Percentiles rank a stretch among this genome's conserved stretches.
Evolutionary conservation across 2,329 filamentous ascomycete genomes (phyloP).

Genomic region (Nigrospora osmanthi): DNA sequence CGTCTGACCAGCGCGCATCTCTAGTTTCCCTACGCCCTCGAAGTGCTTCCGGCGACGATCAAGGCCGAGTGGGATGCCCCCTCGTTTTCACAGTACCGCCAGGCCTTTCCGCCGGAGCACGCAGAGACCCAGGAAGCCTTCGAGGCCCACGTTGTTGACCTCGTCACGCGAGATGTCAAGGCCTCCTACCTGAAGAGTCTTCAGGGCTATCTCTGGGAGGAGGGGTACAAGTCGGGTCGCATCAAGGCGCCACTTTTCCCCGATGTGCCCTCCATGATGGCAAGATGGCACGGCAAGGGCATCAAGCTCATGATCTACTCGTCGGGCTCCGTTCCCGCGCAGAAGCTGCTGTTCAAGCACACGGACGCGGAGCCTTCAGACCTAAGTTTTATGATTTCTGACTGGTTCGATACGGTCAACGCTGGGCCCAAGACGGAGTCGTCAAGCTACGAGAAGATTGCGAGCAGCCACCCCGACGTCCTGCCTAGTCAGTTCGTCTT

Average conservation of each 20-base stretch:
- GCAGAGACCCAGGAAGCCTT: slow-evolving; percentile 51
- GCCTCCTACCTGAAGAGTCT: slow-evolving; percentile 70
- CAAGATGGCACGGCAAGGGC: slow-evolving; percentile 46
- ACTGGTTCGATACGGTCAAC: slow-evolving; percentile 75
- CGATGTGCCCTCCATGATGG: slow-evolving; percentile 61
- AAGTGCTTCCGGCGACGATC: slow-evolving; percentile 56
- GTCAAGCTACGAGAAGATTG: slow-evolving; percentile 61
- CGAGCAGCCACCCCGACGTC: slow-evolving; percentile 36
- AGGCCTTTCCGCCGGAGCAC: slow-evolving; percentile 62
- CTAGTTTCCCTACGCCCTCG: slow-evolving; percentile 72
- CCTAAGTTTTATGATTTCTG: slow-evolving; percentile 49
- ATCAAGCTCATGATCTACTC: slow-evolving; percentile 69
- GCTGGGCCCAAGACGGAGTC: slow-evolving; percentile 65
- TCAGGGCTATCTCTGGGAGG: slow-evolving; percentile 72
- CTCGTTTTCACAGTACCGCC: slow-evolving; percentile 58
- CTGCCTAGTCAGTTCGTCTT: slow-evolving; percentile 58
- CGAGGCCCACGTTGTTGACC: slow-evolving; percentile 59
- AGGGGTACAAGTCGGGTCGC: slow-evolving; percentile 62
- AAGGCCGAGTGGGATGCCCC: slow-evolving; percentile 58
- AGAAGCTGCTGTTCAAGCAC: slow-evolving; percentile 72
- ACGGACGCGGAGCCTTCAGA: slow-evolving; percentile 52
- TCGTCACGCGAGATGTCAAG: slow-evolving; percentile 68
- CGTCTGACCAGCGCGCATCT: slow-evolving; percentile 4
- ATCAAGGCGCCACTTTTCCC: slow-evolving; percentile 67
- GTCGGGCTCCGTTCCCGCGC: slow-evolving; percentile 71